Evolutionary conservation across 495 filamentous ascomycete genomes (phyloP).

Genomic region (Aspergillus mulundensis): DNA sequence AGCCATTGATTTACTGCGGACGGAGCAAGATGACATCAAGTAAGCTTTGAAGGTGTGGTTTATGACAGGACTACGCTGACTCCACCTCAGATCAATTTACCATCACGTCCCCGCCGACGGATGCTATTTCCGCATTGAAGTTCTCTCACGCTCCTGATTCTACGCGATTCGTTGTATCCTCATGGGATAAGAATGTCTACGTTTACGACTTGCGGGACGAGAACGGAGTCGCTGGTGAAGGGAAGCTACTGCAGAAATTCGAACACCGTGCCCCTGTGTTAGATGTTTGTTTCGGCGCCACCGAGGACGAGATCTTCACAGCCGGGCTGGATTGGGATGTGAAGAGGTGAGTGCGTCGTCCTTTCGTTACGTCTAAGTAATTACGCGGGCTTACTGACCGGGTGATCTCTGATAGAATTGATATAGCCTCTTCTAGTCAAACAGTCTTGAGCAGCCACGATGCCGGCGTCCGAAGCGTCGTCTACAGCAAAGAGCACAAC

Average conservation of each 20-base stretch:
- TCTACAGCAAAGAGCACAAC: conserved; percentile 71
- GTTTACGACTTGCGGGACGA: conserved; percentile 74
- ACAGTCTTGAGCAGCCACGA: conserved; percentile 74
- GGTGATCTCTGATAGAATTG: conserved; percentile 50
- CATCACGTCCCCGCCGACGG: conserved; percentile 64
- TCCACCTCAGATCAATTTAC: conserved; percentile 37
- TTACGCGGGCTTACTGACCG: not conserved
- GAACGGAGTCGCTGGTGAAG: conserved; percentile 51
- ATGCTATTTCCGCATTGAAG: conserved; percentile 80
- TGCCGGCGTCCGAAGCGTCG: conserved; percentile 73
- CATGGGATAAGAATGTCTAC: conserved; percentile 91
- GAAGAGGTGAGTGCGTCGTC: conserved; percentile 50
- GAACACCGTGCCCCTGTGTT: conserved; percentile 83
- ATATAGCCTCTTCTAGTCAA: conserved; percentile 67
- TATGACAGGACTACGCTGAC: conserved; percentile 14
- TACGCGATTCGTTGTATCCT: conserved; percentile 76
- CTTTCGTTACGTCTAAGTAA: not conserved
- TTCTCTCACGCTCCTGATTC: conserved; percentile 69
- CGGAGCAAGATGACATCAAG: conserved; percentile 33
- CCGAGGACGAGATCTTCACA: conserved; percentile 75
- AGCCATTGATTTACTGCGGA: not conserved
- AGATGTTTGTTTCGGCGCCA: conserved; percentile 83
- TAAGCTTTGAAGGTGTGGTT: conserved; percentile 18
- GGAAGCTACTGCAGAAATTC: conserved; percentile 63
- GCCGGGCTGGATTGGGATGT: conserved; percentile 84